phyloP scores from a whole-genome alignment of 805 yeast species.

The Metschnikowia arizonensis region DNA sequence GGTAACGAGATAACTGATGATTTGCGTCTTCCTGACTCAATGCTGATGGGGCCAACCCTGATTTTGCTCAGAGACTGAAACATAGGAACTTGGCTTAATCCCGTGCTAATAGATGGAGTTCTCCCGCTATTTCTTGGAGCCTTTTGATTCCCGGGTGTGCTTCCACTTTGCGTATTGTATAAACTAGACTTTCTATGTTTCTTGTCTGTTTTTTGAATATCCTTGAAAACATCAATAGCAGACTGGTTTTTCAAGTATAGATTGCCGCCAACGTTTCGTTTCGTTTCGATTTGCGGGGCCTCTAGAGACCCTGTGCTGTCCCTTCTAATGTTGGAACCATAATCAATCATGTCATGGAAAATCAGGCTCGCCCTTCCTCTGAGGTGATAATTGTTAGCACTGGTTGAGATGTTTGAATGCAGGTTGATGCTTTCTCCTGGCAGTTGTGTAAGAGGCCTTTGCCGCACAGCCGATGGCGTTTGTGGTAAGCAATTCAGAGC shows the following conservation, averaged over 20 bases:
- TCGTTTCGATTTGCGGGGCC: conserved; percentile 44
- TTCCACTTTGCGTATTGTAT: conserved; percentile 12
- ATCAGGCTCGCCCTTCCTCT: conserved; percentile 4
- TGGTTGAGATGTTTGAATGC: not conserved
- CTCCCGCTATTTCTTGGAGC: conserved; percentile 5
- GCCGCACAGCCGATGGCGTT: not conserved
- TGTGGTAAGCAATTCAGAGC: not conserved
- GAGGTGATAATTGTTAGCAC: not conserved
- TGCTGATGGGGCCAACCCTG: conserved; percentile 35
- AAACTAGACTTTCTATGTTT: conserved; percentile 29
- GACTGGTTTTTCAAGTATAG: conserved; percentile 40
- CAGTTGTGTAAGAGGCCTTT: not conserved
- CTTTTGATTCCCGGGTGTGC: conserved; percentile 9
- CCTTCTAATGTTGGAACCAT: conserved; percentile 20
- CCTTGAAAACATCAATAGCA: conserved; percentile 41
- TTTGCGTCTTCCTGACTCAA: conserved; percentile 24
- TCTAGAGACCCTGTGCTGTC: conserved; percentile 26
- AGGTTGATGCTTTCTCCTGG: not conserved
- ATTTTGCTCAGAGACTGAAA: conserved; percentile 17
- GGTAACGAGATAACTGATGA: conserved; percentile 75
- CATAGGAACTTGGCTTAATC: not conserved
- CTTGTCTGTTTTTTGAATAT: conserved; percentile 39
- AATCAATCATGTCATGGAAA: conserved; percentile 33
- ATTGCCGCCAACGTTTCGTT: conserved; percentile 44
- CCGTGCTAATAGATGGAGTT: not conserved